Conservation (phyloP, 2,329 filamentous ascomycete species). For the Orbilia blumenaviensis region DNA sequence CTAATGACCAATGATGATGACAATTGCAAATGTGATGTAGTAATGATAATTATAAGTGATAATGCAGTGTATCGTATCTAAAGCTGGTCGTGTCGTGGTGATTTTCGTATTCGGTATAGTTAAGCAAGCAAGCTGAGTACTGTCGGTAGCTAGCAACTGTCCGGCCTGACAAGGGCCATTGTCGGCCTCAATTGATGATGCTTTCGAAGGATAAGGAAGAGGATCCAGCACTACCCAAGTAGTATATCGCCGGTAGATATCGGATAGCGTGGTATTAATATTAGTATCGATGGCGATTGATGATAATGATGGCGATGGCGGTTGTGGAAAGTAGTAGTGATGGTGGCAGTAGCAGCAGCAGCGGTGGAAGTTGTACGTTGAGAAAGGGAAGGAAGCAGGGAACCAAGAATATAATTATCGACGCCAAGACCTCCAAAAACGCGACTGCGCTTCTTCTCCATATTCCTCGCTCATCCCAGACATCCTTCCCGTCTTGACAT, state of each 20-base stretch:
- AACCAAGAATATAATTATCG: too few species aligned
- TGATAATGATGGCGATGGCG: neutral
- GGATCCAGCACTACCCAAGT: too few species aligned
- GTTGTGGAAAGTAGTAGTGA: neutral
- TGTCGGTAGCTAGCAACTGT: neutral
- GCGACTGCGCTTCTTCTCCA: neutral
- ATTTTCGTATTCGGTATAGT: neutral
- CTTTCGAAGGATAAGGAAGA: neutral
- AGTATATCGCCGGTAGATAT: neutral
- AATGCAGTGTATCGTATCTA: too few species aligned
- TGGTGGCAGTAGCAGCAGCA: neutral
- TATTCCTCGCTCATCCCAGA: neutral
- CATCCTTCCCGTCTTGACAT: neutral
- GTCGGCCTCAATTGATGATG: neutral
- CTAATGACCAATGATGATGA: neutral
- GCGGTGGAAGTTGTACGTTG: neutral
- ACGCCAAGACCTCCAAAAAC: neutral
- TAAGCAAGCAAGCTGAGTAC: too few species aligned
- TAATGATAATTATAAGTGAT: too few species aligned
- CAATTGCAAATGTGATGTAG: neutral
- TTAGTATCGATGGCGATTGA: neutral
- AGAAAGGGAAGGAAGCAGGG: too few species aligned
- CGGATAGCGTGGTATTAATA: too few species aligned
- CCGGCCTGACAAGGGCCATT: slow-evolving; percentile 2
- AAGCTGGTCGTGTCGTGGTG: neutral